Base-by-base conservation (phyloP, 805 yeast genomes). In the Lachancea sp. region DNA sequence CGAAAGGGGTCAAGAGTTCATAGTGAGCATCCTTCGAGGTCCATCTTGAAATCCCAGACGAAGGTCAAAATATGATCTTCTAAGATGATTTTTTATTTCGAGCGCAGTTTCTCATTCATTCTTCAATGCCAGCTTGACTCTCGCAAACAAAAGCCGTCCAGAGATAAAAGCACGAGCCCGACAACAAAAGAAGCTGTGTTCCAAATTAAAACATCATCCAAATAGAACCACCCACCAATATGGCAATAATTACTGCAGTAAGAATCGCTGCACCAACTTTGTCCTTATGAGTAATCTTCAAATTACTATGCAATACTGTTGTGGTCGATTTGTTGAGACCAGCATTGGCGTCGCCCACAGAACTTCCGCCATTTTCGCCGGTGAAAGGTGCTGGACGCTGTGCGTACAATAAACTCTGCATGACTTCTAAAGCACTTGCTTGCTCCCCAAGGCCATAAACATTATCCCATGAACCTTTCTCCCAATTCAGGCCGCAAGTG, bases 211-310 rank as follows among this genome's bases (percentile, higher is more conserved):
- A 60, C 41, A 80, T 59, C 90, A 91, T 82, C 96, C 98, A 89
- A 29, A 80, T 70, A 27, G 85, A 74, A 19, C 89, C 79, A 31
- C 81, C 87, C 17, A 81, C 60, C 19, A 88, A 55, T 2, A 72
- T 60, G 1, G 78, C 77, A 51, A 87, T 62, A 1, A 84, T 80
- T 5, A 87, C 63, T 0, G 90, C 95, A 0, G 99, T 91, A 36
- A 87, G 63, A 18, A 90, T 70, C 39, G 95, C 95, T 1, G 97
- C 96, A 41, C 98, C 98, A 1, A 88, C 96, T 55, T 74, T 77
- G 59, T 87, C 96, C 48, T 77, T 79, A 0, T 69, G 62, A 0
- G 78, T 69, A 36, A 89, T 78, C 0, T 62, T 66, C 39, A 82
- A 62, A 33, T 56, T 48, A 42, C 56, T 56, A 52, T 53, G 54